Conservation (phyloP, 306 rosid species). For the Glycine latifolia region DNA sequence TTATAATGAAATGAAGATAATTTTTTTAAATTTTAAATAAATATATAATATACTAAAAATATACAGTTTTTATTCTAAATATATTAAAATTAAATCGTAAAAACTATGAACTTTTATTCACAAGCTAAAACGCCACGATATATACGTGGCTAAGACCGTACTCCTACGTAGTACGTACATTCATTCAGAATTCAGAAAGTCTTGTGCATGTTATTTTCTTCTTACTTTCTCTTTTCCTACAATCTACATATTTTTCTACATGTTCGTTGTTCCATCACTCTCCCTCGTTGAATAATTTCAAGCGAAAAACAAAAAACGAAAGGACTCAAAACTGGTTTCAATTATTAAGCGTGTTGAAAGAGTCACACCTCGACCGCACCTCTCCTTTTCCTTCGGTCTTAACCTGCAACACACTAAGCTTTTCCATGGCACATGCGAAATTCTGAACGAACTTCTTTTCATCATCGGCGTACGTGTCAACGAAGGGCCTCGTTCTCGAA, state of each 20-base stretch:
- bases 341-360: slow-evolving; percentile 14
- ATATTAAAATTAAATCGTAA: no score
- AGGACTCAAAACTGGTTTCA: not conserved
- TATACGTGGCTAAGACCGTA: not conserved
- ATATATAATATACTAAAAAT: no score
- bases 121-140: not conserved
- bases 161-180: not conserved
- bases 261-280: not conserved
- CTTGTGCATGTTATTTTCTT: not conserved
- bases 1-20: no score
- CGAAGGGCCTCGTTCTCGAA: slow-evolving; percentile 52
- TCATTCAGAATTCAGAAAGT: no score
- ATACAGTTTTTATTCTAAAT: no score
- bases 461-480: slow-evolving; percentile 48
- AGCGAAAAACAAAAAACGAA: no score
- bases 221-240: no score
- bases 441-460: slow-evolving; percentile 52
- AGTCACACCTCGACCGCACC: slow-evolving; percentile 55
- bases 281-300: not conserved
- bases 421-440: slow-evolving; percentile 48
- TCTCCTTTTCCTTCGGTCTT: slow-evolving; percentile 54
- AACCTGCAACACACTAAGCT: slow-evolving; percentile 36
- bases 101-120: no score
- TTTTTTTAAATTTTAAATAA: no score
- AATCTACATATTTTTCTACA: not conserved